Evolutionary conservation across 306 rosid genomes (phyloP).

Genomic region (Vigna hirtella): DNA sequence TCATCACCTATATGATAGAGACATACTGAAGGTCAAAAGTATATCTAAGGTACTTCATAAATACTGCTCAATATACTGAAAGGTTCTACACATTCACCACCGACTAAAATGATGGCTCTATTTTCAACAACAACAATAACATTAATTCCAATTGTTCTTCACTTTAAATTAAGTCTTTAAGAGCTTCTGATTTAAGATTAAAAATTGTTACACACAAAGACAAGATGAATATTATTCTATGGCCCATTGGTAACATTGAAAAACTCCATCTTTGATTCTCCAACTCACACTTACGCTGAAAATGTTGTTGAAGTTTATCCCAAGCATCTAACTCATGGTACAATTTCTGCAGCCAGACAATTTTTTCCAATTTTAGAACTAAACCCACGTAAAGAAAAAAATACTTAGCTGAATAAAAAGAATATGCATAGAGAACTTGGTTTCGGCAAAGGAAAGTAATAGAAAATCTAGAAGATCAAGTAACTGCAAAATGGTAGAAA

Average conservation of each 20-base stretch:
- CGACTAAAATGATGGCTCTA: slow-evolving; percentile 25
- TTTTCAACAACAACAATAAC: neutral
- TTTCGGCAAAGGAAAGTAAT: slow-evolving; percentile 16
- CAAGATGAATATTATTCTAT: slow-evolving; percentile 26
- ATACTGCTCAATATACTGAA: slow-evolving; percentile 34
- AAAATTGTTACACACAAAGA: slow-evolving; percentile 17
- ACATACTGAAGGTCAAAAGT: slow-evolving; percentile 28
- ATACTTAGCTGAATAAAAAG: slow-evolving; percentile 6
- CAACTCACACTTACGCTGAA: slow-evolving; percentile 54
- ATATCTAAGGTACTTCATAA: slow-evolving; percentile 24
- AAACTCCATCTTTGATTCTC: slow-evolving; percentile 65
- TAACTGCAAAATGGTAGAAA: slow-evolving; percentile 15
- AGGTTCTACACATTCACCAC: slow-evolving; percentile 18
- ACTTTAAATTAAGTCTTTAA: slow-evolving; percentile 5
- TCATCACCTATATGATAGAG: slow-evolving; percentile 61
- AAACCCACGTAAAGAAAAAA: neutral
- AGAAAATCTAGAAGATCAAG: slow-evolving; percentile 29
- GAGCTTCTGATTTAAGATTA: slow-evolving; percentile 18
- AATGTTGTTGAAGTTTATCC: slow-evolving; percentile 71
- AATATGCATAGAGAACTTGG: slow-evolving; percentile 26
- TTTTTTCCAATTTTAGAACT: slow-evolving; percentile 18
- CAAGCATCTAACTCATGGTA: slow-evolving; percentile 73
- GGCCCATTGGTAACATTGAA: neutral
- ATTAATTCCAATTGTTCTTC: slow-evolving; percentile 10
- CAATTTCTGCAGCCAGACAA: slow-evolving; percentile 60